Base-by-base conservation (phyloP, 495 filamentous ascomycete species). In the Hypomontagnella submonticulosa region DNA sequence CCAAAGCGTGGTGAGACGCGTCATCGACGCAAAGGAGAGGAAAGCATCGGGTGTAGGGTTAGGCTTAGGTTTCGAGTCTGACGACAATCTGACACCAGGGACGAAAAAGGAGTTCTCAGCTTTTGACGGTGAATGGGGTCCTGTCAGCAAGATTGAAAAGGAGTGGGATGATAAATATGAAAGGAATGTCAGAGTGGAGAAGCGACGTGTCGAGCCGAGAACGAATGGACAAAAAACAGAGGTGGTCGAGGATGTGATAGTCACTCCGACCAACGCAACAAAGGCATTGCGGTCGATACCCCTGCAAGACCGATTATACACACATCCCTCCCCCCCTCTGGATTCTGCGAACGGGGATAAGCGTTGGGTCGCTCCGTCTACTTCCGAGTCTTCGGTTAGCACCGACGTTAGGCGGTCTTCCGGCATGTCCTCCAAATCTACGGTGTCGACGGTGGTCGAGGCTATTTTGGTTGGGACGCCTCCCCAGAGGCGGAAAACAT, bases 401-500 rank as follows among this genome's bases (percentile, higher is more conserved):
- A 76, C 73, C 60, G 77, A 84, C 40, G 72, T 81, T 4, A 79
- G 78, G 54, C 76, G 83, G 34, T 82, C 85, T 32, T 93, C 90
- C 15, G 80, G 78, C 12, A 80, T 87, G 60, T 92, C 90, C 9
- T 80, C 76, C 16, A 80, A 72, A 48, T 85, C 83, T 47, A 83
- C 81, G 5, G 81, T 83, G 7, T 92, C 90, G 3, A 92, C 90
- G 0, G 75, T 87, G 4, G 83, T 92, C 12, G 89, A 90, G 75
- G 90, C 87, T 9, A 83, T 90, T 73, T 82, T 92, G 20, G 84
- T 92, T 34, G 88, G 90, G 47, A 78, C 80, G 3, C 80, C 82
- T 4, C 86, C 84, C 40, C 80, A 77, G 56, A 81, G 84, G 44
- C 78, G 78, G 11, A 82, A 84, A 64, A 87, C 83, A 20, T 77